Conservation (phyloP, 2,329 filamentous ascomycete species). For the Diaporthe ilicicola region DNA sequence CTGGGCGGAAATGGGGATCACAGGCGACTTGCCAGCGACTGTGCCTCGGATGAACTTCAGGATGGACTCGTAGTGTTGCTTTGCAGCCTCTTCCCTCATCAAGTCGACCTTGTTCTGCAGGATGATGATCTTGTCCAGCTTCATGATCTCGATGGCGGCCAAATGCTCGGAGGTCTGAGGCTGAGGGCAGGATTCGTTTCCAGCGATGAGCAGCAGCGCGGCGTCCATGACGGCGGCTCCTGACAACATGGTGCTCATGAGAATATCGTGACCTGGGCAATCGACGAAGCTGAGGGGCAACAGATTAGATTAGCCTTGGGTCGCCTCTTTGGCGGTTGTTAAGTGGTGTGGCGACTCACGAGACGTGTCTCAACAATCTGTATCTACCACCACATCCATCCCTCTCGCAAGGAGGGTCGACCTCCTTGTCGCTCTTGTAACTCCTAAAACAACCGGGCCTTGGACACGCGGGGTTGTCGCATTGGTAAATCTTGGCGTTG, state of each 20-base stretch:
- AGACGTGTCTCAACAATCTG: conserved; percentile 88
- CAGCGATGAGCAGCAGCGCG: conserved; percentile 92
- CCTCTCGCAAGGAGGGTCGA: conserved; percentile 94
- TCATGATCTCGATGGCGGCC: conserved; percentile 99
- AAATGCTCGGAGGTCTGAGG: conserved; percentile 98
- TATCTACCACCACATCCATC: conserved; percentile 91
- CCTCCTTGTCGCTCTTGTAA: conserved; percentile 99
- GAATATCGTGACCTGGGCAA: conserved; percentile 99
- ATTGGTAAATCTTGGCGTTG: conserved; percentile 99
- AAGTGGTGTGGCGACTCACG: conserved; percentile 64
- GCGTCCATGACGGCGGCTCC: conserved; percentile 99
- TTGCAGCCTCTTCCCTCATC: conserved; percentile 94
- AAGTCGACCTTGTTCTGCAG: conserved; percentile 99
- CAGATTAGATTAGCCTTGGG: conserved; percentile 38
- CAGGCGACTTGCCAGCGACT: conserved; percentile 91
- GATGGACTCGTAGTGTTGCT: conserved; percentile 95
- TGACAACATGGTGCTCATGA: conserved; percentile 99
- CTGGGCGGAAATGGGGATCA: conserved; percentile 97
- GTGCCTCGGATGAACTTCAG: conserved; percentile 98
- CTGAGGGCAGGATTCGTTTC: conserved; percentile 98
- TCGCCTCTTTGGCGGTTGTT: neutral
- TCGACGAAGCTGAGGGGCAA: conserved; percentile 83
- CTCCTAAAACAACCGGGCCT: conserved; percentile 94
- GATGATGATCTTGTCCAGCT: conserved; percentile 99
- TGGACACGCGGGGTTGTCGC: conserved; percentile 89